phyloP scores from a whole-genome alignment of 148 eudicot genomes.

The Camellia japonica region DNA sequence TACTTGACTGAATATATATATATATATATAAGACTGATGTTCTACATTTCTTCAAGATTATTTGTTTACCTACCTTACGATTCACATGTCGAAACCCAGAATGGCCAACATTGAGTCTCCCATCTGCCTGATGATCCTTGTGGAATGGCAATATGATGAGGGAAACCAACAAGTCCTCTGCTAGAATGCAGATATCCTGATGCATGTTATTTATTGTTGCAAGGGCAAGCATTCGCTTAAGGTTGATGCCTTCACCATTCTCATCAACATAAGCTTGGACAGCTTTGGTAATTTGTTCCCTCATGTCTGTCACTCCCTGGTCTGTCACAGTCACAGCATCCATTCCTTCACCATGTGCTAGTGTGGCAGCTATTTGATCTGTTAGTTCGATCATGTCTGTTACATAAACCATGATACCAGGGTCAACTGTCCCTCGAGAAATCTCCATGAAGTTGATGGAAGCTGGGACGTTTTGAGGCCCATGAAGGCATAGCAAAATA shows the following conservation, averaged over 20 bases:
- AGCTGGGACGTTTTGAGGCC: conserved; percentile 57
- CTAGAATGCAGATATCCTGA: conserved; percentile 68
- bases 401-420: conserved; percentile 68
- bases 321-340: conserved; percentile 62
- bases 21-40: neutral
- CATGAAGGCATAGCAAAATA: conserved; percentile 62
- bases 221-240: conserved; percentile 59
- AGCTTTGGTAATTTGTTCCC: conserved; percentile 44
- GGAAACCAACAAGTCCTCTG: conserved; percentile 57
- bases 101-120: conserved; percentile 44
- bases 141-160: conserved; percentile 80
- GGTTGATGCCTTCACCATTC: conserved; percentile 45
- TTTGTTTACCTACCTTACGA: conserved; percentile 57
- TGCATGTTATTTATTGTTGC: conserved; percentile 68
- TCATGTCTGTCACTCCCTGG: conserved; percentile 40
- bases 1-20: neutral
- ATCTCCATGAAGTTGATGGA: conserved; percentile 71
- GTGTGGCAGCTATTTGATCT: conserved; percentile 58
- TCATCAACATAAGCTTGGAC: conserved; percentile 43
- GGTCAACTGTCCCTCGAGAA: conserved; percentile 63
- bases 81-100: conserved; percentile 76
- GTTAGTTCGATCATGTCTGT: conserved; percentile 85
- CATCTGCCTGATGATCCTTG: conserved; percentile 38
- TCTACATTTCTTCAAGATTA: neutral
- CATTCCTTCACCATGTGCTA: conserved; percentile 43